These are phyloP conservation scores for Cordyceps cateniannulata DNA, from an alignment of 2,329 filamentous ascomycete species.

Conservation along the genomic window DNA sequence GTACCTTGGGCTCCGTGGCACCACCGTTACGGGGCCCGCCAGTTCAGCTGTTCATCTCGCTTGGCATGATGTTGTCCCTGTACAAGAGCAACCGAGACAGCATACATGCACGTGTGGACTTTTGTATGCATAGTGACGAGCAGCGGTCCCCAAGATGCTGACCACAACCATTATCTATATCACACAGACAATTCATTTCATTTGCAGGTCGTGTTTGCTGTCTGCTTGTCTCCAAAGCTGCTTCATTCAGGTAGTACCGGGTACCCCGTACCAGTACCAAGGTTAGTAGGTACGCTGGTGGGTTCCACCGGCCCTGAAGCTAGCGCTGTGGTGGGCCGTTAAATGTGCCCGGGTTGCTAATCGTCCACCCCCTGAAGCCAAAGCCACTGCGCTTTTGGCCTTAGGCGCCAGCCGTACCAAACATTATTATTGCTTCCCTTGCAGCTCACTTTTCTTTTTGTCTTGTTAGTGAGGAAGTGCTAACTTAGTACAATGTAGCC, in stretches of 20 bases:
- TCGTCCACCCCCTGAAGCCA: not conserved
- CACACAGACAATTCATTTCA: not conserved
- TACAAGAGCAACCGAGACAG: not conserved
- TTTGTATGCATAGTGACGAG: too few relatives aligned
- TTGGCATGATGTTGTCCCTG: not conserved
- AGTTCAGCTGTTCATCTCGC: constrained; percentile 7
- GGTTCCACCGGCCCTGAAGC: not conserved
- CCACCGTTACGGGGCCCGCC: not conserved
- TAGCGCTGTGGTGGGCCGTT: not conserved
- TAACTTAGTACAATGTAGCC: not conserved
- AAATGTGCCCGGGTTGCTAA: not conserved
- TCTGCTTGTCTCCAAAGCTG: too few relatives aligned
- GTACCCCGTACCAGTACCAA: too few relatives aligned
- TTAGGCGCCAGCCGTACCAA: constrained; percentile 6
- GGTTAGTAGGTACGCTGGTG: too few relatives aligned
- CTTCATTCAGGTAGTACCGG: too few relatives aligned
- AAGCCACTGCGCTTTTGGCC: constrained; percentile 12
- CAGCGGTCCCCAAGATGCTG: not conserved
- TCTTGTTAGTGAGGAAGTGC: not conserved
- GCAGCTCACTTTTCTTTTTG: not conserved
- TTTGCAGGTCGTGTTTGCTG: not conserved
- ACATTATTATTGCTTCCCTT: not conserved
- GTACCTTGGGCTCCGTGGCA: not conserved
- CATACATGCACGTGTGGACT: not conserved
- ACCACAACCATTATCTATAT: not conserved